These are phyloP conservation scores for Podila epicladia DNA, from an alignment of 192 early-diverging fungal genomes.

Conservation along the genomic window DNA sequence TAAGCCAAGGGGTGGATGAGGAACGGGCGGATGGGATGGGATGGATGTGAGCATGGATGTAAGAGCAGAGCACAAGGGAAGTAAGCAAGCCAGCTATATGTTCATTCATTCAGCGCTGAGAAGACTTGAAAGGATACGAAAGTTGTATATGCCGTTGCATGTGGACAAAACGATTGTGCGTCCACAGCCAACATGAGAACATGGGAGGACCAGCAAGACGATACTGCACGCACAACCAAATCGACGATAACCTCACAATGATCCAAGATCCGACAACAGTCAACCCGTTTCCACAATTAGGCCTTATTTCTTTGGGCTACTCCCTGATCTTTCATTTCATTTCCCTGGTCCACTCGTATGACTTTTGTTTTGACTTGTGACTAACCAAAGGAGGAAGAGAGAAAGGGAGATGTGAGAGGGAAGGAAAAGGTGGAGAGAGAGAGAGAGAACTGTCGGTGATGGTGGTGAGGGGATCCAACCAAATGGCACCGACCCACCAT, in stretches of 20 bases:
- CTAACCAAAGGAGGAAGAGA: not conserved
- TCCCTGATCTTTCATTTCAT: not conserved
- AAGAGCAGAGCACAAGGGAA: not conserved
- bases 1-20: constrained; percentile 1
- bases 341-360: not conserved
- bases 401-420: not conserved
- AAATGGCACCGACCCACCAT: not conserved
- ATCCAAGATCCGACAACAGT: not conserved
- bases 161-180: no score
- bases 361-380: not conserved
- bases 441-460: not conserved
- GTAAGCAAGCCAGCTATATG: not conserved
- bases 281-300: not conserved
- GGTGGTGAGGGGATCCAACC: not conserved
- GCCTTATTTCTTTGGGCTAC: not conserved
- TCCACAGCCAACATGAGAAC: no score
- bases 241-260: no score
- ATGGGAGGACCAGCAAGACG: no score
- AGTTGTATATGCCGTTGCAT: no score
- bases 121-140: no score
- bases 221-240: no score
- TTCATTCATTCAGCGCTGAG: not conserved
- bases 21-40: not conserved
- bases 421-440: not conserved
- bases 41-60: not conserved